phyloP scores from a whole-genome alignment of 78 protist species.

The Polysphondylium violaceum region DNA sequence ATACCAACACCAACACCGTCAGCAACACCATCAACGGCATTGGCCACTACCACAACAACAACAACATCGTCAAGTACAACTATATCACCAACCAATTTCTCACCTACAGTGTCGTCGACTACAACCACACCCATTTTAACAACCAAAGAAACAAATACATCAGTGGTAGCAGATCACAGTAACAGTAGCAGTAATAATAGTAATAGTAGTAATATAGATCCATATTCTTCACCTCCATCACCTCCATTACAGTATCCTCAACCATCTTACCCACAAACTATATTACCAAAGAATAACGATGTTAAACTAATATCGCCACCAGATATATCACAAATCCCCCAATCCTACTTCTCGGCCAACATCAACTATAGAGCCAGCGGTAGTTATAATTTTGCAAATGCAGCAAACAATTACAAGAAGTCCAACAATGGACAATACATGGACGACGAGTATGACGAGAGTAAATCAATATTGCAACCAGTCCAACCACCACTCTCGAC shows the following conservation, averaged over 20 bases:
- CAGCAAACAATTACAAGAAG: neutral
- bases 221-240: too few relatives aligned
- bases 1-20: neutral
- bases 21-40: neutral
- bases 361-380: conserved; percentile 20
- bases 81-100: neutral
- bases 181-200: too few relatives aligned
- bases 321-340: conserved; percentile 63
- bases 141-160: neutral
- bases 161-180: too few relatives aligned
- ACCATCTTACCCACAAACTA: too few relatives aligned
- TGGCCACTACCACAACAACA: conserved; percentile 26
- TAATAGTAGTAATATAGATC: too few relatives aligned
- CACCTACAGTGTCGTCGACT: neutral
- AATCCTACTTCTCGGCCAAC: conserved; percentile 27
- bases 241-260: too few relatives aligned
- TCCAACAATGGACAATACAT: conserved; percentile 15
- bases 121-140: neutral
- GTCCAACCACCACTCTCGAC: conserved; percentile 43
- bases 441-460: conserved; percentile 67
- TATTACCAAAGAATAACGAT: too few relatives aligned
- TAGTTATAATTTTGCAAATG: neutral
- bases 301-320: too few relatives aligned
- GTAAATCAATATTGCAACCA: conserved; percentile 37
- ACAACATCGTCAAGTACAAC: neutral